These are phyloP conservation scores for Acanthamoeba sp. DNA, from an alignment of 208 protist species.

Conservation along the genomic window DNA sequence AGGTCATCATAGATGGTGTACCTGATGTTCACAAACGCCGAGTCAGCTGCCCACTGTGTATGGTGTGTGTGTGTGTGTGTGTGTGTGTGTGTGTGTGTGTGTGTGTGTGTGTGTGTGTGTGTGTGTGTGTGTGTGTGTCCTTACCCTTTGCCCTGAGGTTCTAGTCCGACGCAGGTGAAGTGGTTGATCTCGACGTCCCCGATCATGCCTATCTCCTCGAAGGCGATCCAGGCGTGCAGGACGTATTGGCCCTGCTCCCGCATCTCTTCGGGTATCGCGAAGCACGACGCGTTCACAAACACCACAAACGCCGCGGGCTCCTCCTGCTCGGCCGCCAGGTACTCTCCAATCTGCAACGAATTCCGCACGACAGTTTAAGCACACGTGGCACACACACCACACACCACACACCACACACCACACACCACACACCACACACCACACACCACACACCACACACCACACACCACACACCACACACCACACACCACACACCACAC, in stretches of 20 bases:
- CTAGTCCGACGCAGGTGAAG: conserved; percentile 20
- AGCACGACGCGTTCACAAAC: neutral
- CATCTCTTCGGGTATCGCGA: neutral
- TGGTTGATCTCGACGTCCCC: conserved; percentile 33
- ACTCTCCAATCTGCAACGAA: neutral
- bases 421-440: neutral
- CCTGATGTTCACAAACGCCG: neutral
- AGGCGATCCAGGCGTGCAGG: conserved; percentile 22
- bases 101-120: too few species aligned
- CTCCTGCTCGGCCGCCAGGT: neutral
- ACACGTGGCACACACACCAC: neutral
- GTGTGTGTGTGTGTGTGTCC: neutral
- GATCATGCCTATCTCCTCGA: conserved; percentile 31
- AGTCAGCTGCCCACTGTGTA: neutral
- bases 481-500: too few species aligned
- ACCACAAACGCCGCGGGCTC: neutral
- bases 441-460: too few species aligned
- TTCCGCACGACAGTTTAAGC: neutral
- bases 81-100: too few species aligned
- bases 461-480: neutral
- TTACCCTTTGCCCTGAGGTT: conserved; percentile 1
- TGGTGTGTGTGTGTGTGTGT: too few species aligned
- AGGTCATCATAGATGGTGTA: conserved; percentile 57
- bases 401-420: too few species aligned
- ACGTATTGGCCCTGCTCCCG: neutral